Conservation (phyloP, 2,329 filamentous ascomycete genomes). For the Microsporum ferrugineum region DNA sequence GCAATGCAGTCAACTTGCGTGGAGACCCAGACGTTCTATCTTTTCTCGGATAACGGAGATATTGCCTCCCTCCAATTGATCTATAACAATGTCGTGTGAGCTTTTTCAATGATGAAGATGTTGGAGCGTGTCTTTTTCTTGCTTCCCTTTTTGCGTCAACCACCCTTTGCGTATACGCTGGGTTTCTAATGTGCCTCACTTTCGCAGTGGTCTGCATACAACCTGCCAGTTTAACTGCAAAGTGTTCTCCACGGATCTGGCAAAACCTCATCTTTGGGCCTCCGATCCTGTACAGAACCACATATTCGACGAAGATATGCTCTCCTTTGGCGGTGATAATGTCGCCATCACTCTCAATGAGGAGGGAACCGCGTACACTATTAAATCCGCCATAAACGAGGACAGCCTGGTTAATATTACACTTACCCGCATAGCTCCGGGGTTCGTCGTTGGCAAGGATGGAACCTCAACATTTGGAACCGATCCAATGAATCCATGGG, state of each 20-base stretch:
- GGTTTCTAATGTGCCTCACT: background rate
- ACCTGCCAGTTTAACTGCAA: constrained; percentile 93
- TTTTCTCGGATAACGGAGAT: constrained; percentile 66
- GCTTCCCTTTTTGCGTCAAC: background rate
- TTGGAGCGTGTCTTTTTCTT: background rate
- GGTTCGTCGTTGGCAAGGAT: constrained; percentile 73
- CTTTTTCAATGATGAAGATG: constrained; percentile 9
- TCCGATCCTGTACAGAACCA: constrained; percentile 67
- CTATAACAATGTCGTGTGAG: constrained; percentile 93
- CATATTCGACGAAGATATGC: constrained; percentile 74
- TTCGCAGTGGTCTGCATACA: constrained; percentile 65
- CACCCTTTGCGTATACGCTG: background rate
- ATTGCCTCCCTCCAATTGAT: constrained; percentile 80
- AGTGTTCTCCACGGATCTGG: constrained; percentile 65
- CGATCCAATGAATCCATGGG: constrained; percentile 78
- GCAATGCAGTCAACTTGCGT: constrained; percentile 74
- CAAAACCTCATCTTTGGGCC: constrained; percentile 69
- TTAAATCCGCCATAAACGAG: constrained; percentile 82
- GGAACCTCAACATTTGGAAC: constrained; percentile 80
- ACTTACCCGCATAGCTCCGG: constrained; percentile 62
- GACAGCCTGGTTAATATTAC: constrained; percentile 75
- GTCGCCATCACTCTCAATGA: constrained; percentile 75
- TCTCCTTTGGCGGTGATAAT: constrained; percentile 74
- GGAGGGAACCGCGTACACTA: constrained; percentile 68
- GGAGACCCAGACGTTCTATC: constrained; percentile 91